Conservation (phyloP, 2,329 filamentous ascomycete genomes). For the Ophiostoma ulmi region DNA sequence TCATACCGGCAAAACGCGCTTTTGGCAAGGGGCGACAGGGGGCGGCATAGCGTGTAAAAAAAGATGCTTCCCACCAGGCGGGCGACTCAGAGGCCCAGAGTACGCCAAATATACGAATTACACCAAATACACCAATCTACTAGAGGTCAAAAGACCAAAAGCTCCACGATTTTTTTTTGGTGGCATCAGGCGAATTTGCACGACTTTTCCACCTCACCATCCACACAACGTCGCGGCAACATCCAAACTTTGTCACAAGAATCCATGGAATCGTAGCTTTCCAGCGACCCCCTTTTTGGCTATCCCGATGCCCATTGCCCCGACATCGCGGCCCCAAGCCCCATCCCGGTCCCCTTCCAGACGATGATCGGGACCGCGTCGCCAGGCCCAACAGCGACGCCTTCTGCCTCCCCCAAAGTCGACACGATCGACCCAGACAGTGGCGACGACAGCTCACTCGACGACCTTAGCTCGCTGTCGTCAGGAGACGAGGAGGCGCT, state of each 20-base stretch:
- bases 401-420: conserved; percentile 31
- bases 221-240: conserved; percentile 49
- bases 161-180: conserved; percentile 39
- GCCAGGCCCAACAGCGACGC: conserved; percentile 41
- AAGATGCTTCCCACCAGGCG: neutral
- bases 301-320: conserved; percentile 54
- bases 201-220: conserved; percentile 43
- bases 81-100: neutral
- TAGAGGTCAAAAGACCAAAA: neutral
- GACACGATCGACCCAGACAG: conserved; percentile 24
- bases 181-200: conserved; percentile 42
- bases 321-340: conserved; percentile 49
- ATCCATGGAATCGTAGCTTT: conserved; percentile 44
- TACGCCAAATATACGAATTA: neutral
- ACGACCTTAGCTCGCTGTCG: conserved; percentile 20
- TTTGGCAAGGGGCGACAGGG: conserved; percentile 14
- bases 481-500: conserved; percentile 19
- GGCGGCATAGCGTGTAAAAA: conserved; percentile 21
- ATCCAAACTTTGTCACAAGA: conserved; percentile 47
- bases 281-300: conserved; percentile 52
- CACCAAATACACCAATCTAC: neutral
- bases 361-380: conserved; percentile 60
- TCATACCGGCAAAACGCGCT: conserved; percentile 17
- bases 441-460: conserved; percentile 18
- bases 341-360: conserved; percentile 39